Evolutionary conservation across 176 grass and related monocot species (phyloP).

Genomic region (barley (Hordeum vulgare)): DNA sequence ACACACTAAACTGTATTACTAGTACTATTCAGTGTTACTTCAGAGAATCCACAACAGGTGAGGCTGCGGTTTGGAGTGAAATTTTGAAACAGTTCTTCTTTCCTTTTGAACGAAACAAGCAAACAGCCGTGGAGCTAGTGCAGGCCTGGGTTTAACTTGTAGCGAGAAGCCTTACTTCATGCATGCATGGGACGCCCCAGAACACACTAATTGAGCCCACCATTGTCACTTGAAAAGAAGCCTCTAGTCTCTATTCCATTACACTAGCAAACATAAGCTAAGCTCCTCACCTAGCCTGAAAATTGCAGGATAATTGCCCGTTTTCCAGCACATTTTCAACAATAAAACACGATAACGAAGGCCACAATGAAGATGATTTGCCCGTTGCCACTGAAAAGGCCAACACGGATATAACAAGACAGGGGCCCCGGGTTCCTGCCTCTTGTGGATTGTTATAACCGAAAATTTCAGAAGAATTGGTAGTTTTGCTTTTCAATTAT

Average conservation of each 20-base stretch:
- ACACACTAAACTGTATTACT: neutral
- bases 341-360: neutral
- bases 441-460: constrained; percentile 6
- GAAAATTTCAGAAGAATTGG: neutral
- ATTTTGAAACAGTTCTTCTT: too few species aligned
- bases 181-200: neutral
- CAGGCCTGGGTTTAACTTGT: neutral
- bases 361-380: neutral
- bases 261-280: neutral
- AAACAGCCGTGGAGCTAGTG: neutral
- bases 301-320: neutral
- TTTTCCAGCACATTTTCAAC: neutral
- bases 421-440: neutral
- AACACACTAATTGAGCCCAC: neutral
- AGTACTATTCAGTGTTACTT: neutral
- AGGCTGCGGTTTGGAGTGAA: too few species aligned
- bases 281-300: neutral
- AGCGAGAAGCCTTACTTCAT: neutral
- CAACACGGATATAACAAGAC: constrained; percentile 2
- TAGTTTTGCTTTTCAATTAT: neutral
- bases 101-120: too few species aligned
- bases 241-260: neutral
- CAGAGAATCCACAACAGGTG: too few species aligned
- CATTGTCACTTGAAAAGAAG: neutral
- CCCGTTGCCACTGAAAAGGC: constrained; percentile 2